Conservation (phyloP, 768 basidiomycete genomes). For the Postia placenta region DNA sequence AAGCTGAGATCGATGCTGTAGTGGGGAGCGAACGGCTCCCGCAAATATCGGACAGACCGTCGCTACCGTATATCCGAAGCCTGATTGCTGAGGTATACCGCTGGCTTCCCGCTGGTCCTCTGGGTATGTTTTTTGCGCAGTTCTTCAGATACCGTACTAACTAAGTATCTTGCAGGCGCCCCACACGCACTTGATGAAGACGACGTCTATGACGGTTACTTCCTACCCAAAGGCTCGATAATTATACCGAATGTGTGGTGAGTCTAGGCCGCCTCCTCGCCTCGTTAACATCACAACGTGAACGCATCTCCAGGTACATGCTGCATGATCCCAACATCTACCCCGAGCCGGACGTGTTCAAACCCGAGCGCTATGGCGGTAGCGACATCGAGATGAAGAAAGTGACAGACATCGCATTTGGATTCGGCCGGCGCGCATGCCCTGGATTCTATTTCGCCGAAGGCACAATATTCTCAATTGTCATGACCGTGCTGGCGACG, state of each 20-base stretch:
- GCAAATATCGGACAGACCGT: no score
- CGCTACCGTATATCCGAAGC: no score
- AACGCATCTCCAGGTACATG: slow-evolving; percentile 8
- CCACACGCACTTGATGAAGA: slow-evolving; percentile 35
- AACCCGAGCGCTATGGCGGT: no score
- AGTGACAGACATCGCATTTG: no score
- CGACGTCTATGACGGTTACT: slow-evolving; percentile 34
- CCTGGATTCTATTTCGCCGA: no score
- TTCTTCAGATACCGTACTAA: no score
- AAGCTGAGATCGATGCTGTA: slow-evolving; percentile 67
- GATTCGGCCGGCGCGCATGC: no score
- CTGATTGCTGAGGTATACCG: no score
- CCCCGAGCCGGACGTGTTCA: slow-evolving; percentile 27
- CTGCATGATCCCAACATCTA: slow-evolving; percentile 28
- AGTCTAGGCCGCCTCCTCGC: background rate
- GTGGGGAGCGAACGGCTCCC: no score
- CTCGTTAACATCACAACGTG: background rate
- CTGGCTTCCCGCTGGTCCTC: slow-evolving; percentile 28
- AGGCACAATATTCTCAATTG: no score
- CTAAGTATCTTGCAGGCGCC: slow-evolving; percentile 16
- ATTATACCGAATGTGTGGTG: slow-evolving; percentile 35
- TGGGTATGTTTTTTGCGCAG: background rate
- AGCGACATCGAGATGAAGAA: no score
- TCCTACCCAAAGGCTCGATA: slow-evolving; percentile 35
- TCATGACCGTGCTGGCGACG: no score